These are phyloP conservation scores for Centella asiatica DNA, from an alignment of 129 eudicot species.

Conservation along the genomic window DNA sequence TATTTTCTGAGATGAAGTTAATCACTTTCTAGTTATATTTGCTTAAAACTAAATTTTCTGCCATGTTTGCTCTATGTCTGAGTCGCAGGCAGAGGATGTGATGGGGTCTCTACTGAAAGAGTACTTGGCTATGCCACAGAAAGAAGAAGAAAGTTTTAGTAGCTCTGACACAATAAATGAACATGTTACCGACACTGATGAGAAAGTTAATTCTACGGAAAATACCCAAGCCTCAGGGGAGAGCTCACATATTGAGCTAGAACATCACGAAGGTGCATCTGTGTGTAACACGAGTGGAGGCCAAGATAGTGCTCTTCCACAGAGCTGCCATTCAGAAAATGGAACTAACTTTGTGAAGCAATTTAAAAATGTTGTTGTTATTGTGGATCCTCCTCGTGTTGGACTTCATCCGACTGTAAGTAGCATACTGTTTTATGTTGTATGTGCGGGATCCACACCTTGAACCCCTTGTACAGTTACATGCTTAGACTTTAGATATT, in stretches of 20 bases:
- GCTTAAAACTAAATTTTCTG: neutral
- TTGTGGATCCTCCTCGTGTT: slow-evolving; percentile 96
- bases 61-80: neutral
- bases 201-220: slow-evolving; percentile 22
- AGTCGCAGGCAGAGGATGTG: slow-evolving; percentile 77
- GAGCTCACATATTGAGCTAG: slow-evolving; percentile 15
- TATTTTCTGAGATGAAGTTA: neutral
- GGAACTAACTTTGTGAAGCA: slow-evolving; percentile 16
- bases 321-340: slow-evolving; percentile 18
- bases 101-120: slow-evolving; percentile 86
- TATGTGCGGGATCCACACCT: neutral
- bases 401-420: slow-evolving; percentile 99
- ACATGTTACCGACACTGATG: slow-evolving; percentile 26
- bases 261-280: slow-evolving; percentile 16
- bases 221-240: slow-evolving; percentile 17
- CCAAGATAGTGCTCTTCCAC: slow-evolving; percentile 13
- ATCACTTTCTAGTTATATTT: neutral
- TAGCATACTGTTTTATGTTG: slow-evolving; percentile 7
- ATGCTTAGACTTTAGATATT: too few species aligned
- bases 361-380: slow-evolving; percentile 79
- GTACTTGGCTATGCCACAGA: slow-evolving; percentile 37
- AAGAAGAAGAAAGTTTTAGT: slow-evolving; percentile 27
- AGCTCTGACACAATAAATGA: slow-evolving; percentile 16
- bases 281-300: slow-evolving; percentile 15
- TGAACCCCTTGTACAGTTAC: too few species aligned